These are phyloP conservation scores for Melocanna baccifera DNA, from an alignment of 176 grass and related monocot genomes.

Conservation along the genomic window DNA sequence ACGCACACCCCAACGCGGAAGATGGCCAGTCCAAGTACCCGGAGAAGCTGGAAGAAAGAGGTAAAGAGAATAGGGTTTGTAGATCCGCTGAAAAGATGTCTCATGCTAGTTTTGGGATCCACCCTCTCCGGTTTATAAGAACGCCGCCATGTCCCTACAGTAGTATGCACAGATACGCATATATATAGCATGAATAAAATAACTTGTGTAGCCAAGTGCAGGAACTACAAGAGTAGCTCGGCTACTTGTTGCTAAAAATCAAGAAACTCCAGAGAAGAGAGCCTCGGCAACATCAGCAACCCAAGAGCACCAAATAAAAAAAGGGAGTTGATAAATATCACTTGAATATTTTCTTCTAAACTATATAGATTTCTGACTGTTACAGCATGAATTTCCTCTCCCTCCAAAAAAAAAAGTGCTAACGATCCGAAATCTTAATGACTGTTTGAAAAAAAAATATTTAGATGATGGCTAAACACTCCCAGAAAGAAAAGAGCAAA, in stretches of 20 bases:
- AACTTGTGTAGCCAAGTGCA: neutral
- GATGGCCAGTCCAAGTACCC: constrained; percentile 25
- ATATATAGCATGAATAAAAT: constrained; percentile 42
- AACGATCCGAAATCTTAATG: too few species aligned
- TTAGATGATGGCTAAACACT: too few species aligned
- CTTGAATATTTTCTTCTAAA: too few species aligned
- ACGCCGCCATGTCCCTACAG: constrained; percentile 46
- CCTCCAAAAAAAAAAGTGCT: too few species aligned
- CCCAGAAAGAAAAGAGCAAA: neutral
- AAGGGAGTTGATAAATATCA: too few species aligned
- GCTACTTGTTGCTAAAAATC: neutral
- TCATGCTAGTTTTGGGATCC: constrained; percentile 42
- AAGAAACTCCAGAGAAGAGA: constrained; percentile 9
- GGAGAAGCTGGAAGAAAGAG: constrained; percentile 52
- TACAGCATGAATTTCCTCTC: too few species aligned
- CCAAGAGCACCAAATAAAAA: neutral
- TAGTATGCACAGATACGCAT: neutral
- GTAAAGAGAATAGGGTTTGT: constrained; percentile 42
- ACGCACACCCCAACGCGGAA: constrained; percentile 18
- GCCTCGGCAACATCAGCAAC: neutral
- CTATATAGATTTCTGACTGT: too few species aligned
- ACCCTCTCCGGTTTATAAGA: constrained; percentile 35
- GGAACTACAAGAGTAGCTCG: constrained; percentile 25
- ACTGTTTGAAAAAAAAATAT: too few species aligned
- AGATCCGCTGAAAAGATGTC: constrained; percentile 44